phyloP scores from a whole-genome alignment of 2,329 filamentous ascomycete genomes.

The Fusarium duplospermum region DNA sequence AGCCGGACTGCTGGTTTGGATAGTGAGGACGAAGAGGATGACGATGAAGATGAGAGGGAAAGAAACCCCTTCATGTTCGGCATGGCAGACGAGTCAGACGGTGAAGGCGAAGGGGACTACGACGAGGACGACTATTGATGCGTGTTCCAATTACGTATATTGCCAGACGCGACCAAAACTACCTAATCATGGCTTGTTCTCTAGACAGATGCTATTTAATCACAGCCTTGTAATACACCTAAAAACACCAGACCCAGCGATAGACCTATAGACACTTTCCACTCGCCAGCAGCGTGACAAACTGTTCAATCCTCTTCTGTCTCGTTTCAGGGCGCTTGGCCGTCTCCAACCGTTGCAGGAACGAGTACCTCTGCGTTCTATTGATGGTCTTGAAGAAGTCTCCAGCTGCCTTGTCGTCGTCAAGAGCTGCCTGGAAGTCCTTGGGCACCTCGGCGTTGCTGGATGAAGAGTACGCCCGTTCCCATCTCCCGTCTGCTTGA shows the following conservation, averaged over 20 bases:
- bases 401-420: constrained; percentile 48
- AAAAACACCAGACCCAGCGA: constrained; percentile 24
- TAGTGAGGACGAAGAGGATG: constrained; percentile 32
- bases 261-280: constrained; percentile 40
- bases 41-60: constrained; percentile 34
- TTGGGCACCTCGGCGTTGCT: constrained; percentile 59
- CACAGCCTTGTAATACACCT: constrained; percentile 10
- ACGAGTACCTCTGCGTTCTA: constrained; percentile 58
- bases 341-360: constrained; percentile 59
- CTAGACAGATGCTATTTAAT: background rate
- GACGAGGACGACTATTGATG: constrained; percentile 30
- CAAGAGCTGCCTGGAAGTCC: constrained; percentile 61
- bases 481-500: constrained; percentile 69
- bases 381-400: constrained; percentile 57
- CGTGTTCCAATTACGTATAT: background rate
- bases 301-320: constrained; percentile 53
- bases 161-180: background rate
- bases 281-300: constrained; percentile 53
- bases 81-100: constrained; percentile 51
- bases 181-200: background rate
- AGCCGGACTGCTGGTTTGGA: constrained; percentile 34
- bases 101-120: constrained; percentile 36
- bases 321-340: constrained; percentile 52
- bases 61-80: constrained; percentile 45
- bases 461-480: constrained; percentile 64